Evolutionary conservation across 805 yeast genomes (phyloP).

Genomic region (Monosporozyma servazzii): DNA sequence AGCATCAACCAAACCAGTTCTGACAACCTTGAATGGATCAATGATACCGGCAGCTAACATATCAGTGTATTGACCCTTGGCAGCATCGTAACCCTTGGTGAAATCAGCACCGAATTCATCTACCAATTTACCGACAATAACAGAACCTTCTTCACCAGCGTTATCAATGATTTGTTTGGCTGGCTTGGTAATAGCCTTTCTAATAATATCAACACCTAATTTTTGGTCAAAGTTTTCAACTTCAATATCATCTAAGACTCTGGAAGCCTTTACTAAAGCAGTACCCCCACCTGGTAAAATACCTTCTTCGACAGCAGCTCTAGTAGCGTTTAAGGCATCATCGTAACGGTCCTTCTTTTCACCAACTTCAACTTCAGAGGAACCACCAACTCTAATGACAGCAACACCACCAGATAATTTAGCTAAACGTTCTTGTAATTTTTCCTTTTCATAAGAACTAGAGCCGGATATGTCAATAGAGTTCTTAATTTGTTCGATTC

Average conservation of each 20-base stretch:
- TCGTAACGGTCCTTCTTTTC: conserved; percentile 99
- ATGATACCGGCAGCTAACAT: conserved; percentile 96
- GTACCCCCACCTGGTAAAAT: conserved; percentile 99
- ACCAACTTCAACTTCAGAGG: conserved; percentile 95
- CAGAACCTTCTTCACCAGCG: conserved; percentile 97
- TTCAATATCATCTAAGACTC: conserved; percentile 58
- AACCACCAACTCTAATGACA: conserved; percentile 93
- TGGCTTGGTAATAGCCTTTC: conserved; percentile 87
- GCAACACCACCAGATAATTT: conserved; percentile 98
- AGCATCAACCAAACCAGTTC: conserved; percentile 92
- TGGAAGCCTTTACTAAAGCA: conserved; percentile 87
- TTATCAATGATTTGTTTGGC: conserved; percentile 92
- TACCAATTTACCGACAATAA: conserved; percentile 79
- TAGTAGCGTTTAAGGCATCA: conserved; percentile 96
- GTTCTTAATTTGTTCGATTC: conserved; percentile 90
- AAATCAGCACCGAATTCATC: conserved; percentile 54
- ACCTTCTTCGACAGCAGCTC: conserved; percentile 99
- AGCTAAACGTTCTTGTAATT: conserved; percentile 94
- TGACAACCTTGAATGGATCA: conserved; percentile 97
- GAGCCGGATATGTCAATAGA: conserved; percentile 61
- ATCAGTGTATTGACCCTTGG: conserved; percentile 88
- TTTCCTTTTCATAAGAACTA: conserved; percentile 89
- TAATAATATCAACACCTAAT: conserved; percentile 89
- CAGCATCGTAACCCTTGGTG: conserved; percentile 84
- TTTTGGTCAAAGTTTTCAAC: conserved; percentile 91